phyloP scores from a whole-genome alignment of 306 rosid species.

The Vicia sativa region DNA sequence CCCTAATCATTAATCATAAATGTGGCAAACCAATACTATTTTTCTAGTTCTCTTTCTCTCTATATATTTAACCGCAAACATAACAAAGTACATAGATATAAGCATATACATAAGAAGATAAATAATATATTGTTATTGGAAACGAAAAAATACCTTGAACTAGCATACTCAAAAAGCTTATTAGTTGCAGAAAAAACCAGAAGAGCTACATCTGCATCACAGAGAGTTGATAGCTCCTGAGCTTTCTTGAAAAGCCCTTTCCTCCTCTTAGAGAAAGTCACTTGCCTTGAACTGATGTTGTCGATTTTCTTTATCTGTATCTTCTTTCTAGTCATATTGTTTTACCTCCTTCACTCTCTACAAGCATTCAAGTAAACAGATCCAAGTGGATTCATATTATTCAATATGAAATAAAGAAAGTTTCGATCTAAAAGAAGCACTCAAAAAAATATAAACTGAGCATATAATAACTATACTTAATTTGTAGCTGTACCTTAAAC shows the following conservation, averaged over 20 bases:
- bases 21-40: neutral
- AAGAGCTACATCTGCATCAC: conserved; percentile 65
- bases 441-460: neutral
- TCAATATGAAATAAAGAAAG: neutral
- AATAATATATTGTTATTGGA: neutral
- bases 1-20: neutral
- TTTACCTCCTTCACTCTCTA: no score
- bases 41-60: neutral
- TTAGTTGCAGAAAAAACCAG: conserved; percentile 54
- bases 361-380: no score
- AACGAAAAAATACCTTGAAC: conserved; percentile 36
- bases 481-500: neutral
- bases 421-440: neutral
- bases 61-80: neutral
- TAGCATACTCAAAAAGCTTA: conserved; percentile 56
- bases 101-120: neutral
- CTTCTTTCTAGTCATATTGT: conserved; percentile 53
- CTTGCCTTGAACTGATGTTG: conserved; percentile 55
- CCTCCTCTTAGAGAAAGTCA: conserved; percentile 61
- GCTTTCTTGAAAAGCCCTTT: conserved; percentile 65
- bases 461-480: neutral
- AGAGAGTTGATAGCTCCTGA: conserved; percentile 54
- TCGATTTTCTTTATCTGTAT: conserved; percentile 58
- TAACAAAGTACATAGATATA: neutral
- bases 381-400: neutral